Base-by-base conservation (phyloP, 1,284 basidiomycete genomes). In the Melampsora americana region DNA sequence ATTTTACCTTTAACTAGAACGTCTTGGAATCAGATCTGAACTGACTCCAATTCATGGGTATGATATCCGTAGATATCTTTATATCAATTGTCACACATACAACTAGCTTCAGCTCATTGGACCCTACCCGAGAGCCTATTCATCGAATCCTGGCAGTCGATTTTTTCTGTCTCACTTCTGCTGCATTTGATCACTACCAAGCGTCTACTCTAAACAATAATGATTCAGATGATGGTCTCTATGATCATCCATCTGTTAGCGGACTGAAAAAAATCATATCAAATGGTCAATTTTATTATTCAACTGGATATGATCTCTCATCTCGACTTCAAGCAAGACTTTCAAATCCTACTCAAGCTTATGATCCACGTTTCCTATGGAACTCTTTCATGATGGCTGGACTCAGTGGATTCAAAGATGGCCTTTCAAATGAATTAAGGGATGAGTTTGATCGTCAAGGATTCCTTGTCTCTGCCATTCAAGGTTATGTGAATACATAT, bases 201-300 rank as follows among this genome's bases (percentile, higher is more conserved):
- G 20, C 56, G 69, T 44, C 70, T 46, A 59, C 35, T 26, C n/a
- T n/a, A 50, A 9, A 23, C 23, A 60, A 32, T 66, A 56, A 59
- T 35, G 75, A 77, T 59, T 18, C 46, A 26, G 68, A 69, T 77
- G 81, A 85, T 46, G 84, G 85, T 14, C 83, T 89, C 16, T 89
- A 90, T 80, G 93, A 96, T 80, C 93, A 98, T 81, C 95, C 96
- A 2, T 96, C 93, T 82, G 42, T 71, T 1, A 84, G 88, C 68
- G 90, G 93, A 0, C 87, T 99, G 79, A 91, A 89, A 67, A 97
- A 96, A 83, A 94, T 98, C 67, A 84, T 99, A 7, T 90, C 92
- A 66, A 90, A 90, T 28, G 94, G 94, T 3, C 90, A 90, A 0
- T 99, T 99, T 85, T 99, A 97, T 84, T 96, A 92, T 82, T 90